Percentiles rank a stretch among this genome's conserved stretches.
phyloP scores from a whole-genome alignment of 257 asterid genomes.

The Solanum appendiculatum region DNA sequence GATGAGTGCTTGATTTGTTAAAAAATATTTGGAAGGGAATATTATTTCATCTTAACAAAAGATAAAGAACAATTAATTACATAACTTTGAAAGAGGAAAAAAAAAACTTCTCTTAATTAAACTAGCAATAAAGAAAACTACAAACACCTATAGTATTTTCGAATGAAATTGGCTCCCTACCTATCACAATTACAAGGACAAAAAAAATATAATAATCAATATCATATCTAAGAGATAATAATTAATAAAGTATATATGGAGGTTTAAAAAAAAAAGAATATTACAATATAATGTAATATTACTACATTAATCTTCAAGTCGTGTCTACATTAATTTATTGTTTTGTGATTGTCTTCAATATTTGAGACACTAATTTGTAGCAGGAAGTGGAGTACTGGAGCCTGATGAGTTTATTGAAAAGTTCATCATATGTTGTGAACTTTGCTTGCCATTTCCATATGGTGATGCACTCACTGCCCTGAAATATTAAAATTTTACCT shows the following conservation, averaged over 20 bases:
- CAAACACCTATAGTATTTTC: not conserved
- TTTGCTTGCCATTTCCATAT: slow-evolving; percentile 17
- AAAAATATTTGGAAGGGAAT: not conserved
- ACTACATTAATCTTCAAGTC: not conserved
- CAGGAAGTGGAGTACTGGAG: slow-evolving; percentile 21
- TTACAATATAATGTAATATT: not conserved
- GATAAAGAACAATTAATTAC: not conserved
- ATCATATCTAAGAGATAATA: not conserved
- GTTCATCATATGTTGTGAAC: slow-evolving; percentile 12
- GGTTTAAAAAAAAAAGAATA: not conserved
- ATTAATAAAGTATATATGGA: not conserved
- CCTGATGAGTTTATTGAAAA: slow-evolving; percentile 19
- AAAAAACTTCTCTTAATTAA: not conserved
- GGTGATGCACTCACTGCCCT: slow-evolving; percentile 35
- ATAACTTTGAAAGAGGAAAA: not conserved
- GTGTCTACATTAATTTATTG: not conserved
- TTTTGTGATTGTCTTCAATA: not conserved
- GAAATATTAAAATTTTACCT: not conserved
- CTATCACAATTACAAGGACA: not conserved
- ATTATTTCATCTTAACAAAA: not conserved
- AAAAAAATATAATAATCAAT: not conserved
- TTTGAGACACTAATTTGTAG: slow-evolving; percentile 4
- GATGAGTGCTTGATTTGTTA: not conserved
- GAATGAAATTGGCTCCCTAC: not conserved
- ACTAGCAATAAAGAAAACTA: not conserved